Conservation (phyloP, 148 eudicot genomes). For the Agrostemma githago region DNA sequence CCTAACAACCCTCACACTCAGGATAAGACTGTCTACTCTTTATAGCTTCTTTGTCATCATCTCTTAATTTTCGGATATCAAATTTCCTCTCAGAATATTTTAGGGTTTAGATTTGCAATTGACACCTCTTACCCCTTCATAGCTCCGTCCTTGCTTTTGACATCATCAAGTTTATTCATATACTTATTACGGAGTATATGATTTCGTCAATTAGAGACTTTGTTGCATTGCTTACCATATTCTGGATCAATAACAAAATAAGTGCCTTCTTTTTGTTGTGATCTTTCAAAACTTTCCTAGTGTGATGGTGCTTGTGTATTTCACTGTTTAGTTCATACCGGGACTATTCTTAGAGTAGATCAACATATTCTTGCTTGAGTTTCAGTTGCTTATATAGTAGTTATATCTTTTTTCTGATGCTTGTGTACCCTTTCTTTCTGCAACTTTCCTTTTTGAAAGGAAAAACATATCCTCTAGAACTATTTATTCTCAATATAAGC, state of each 20-base stretch:
- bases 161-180: slow-evolving; percentile 3
- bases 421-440: background rate
- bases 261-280: background rate
- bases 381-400: background rate
- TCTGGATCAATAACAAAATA: background rate
- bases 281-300: background rate
- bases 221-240: background rate
- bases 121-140: background rate
- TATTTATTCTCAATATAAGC: background rate
- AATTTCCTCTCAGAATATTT: background rate
- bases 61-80: no score
- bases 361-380: background rate
- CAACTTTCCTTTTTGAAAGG: background rate
- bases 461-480: background rate
- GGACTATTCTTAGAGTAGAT: background rate
- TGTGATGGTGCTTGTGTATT: background rate
- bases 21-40: no score
- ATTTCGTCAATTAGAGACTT: background rate
- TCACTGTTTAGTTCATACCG: background rate
- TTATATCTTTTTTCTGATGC: background rate
- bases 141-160: background rate
- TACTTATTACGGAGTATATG: background rate
- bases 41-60: no score
- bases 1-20: no score
- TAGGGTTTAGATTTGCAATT: background rate